A percentile compares a stretch with the other conserved stretches of the same genome.
Evolutionary conservation across 108 stramenopile species (phyloP).

Genomic region (Halocafeteria seosinensis): DNA sequence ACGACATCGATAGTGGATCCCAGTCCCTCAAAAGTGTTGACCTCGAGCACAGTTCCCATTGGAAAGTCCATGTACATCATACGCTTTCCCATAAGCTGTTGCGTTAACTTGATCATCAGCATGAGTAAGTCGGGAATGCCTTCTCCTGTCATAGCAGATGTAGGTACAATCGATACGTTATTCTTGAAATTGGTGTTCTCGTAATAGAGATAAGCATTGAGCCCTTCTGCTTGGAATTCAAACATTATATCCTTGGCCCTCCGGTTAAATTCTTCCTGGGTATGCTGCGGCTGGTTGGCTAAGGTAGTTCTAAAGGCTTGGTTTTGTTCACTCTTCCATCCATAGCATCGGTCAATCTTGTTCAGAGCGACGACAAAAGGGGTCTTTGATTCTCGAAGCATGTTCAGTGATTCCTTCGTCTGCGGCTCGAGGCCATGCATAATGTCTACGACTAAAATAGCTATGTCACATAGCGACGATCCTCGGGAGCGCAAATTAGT

Average conservation of each 20-base stretch:
- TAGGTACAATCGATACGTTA: conserved; percentile 82
- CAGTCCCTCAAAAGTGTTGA: conserved; percentile 93
- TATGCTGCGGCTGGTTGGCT: conserved; percentile 67
- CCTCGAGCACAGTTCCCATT: conserved; percentile 87
- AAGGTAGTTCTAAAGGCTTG: conserved; percentile 75
- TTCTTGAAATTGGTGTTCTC: conserved; percentile 89
- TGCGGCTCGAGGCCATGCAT: conserved; percentile 99
- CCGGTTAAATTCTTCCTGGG: conserved; percentile 67
- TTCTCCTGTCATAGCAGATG: conserved; percentile 90
- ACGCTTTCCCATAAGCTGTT: conserved; percentile 60
- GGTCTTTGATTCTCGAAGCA: conserved; percentile 66
- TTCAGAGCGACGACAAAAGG: conserved; percentile 96
- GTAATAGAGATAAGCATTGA: conserved; percentile 97
- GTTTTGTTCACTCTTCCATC: conserved; percentile 79
- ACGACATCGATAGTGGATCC: conserved; percentile 94
- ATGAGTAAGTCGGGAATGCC: conserved; percentile 89
- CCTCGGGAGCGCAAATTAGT: conserved; percentile 87
- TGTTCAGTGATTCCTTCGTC: conserved; percentile 89
- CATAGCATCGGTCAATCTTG: conserved; percentile 94
- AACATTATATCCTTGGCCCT: conserved; percentile 57
- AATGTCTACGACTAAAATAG: conserved; percentile 93
- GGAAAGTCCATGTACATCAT: conserved; percentile 80
- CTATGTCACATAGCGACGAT: conserved; percentile 88
- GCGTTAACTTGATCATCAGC: conserved; percentile 72
- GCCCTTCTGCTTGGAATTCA: conserved; percentile 73